Base-by-base conservation (phyloP, 192 early-diverging fungal species). In the Mortierella claussenii region DNA sequence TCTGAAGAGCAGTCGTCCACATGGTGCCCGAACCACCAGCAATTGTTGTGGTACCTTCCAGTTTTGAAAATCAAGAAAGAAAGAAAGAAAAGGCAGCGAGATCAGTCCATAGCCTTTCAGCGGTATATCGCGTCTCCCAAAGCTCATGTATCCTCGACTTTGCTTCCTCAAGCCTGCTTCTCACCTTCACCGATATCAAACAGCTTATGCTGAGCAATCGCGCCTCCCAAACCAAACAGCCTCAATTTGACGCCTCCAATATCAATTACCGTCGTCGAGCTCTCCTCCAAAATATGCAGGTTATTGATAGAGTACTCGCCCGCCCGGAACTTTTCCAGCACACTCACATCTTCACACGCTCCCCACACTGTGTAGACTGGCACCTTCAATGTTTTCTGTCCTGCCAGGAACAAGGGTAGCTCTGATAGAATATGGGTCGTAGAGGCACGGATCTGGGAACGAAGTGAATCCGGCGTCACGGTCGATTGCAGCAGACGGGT, bases 131-230 rank as follows among this genome's bases (percentile, higher is more conserved):
- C n/a, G n/a, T n/a, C n/a, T n/a, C n/a, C n/a, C n/a, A n/a, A n/a
- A n/a, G n/a, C n/a, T n/a, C n/a, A n/a, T n/a, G n/a, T n/a, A n/a
- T n/a, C n/a, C n/a, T n/a, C n/a, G n/a, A n/a, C n/a, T n/a, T n/a
- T n/a, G n/a, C n/a, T n/a, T n/a, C n/a, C n/a, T n/a, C n/a, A n/a
- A n/a, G n/a, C n/a, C n/a, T n/a, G n/a, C n/a, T n/a, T n/a, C n/a
- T n/a, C 26, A 83, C 86, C 87, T 64, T 88, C 85, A 5, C 87
- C 87, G 65, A 85, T 86, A 61, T 88, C 87, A 68, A 88, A 88
- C 11, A 88, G 31, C 56, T 86, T 88, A 55, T 88, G 87, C 23
- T 83, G 83, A 20, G 86, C 85, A 27, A 86, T 79, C 6, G 87
- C 87, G 11, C 87, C 87, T 36, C 87, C 87, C 28, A 88, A 60